Percentiles rank a stretch among this genome's conserved stretches.
Evolutionary conservation across 176 grass and related monocot genomes (phyloP).

Genomic region (Rhynchospora breviuscula): DNA sequence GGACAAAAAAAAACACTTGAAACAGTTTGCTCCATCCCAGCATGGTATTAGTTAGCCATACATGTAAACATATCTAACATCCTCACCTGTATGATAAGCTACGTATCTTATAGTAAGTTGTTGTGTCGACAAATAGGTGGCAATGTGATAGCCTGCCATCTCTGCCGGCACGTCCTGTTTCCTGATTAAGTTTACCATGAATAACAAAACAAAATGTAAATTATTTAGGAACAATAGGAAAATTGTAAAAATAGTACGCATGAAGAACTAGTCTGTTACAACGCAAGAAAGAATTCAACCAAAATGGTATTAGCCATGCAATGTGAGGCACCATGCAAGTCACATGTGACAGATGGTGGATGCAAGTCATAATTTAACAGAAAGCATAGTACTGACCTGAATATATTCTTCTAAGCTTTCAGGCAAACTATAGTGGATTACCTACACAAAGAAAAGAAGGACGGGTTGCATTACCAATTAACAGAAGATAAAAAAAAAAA

Average conservation of each 20-base stretch:
- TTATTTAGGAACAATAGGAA: conserved; percentile 23
- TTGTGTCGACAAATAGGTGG: conserved; percentile 77
- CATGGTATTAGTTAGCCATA: background rate
- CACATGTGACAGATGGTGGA: background rate
- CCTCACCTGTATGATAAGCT: conserved; percentile 73
- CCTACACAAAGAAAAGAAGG: conserved; percentile 39
- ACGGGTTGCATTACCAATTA: conserved; percentile 30
- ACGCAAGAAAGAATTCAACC: background rate
- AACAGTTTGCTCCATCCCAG: background rate
- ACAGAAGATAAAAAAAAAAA: background rate
- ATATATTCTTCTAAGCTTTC: conserved; percentile 98
- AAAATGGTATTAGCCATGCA: background rate
- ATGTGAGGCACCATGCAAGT: background rate
- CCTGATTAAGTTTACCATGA: conserved; percentile 37
- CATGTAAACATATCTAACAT: background rate
- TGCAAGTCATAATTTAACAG: background rate
- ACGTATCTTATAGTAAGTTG: conserved; percentile 74
- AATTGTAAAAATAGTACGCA: background rate
- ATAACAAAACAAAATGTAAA: background rate
- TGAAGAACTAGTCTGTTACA: background rate
- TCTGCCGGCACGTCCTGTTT: conserved; percentile 97
- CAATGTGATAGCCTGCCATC: conserved; percentile 77
- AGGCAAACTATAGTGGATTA: conserved; percentile 92
- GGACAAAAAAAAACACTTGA: background rate
- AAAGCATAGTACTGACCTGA: conserved; percentile 45